phyloP scores from a whole-genome alignment of 108 stramenopile genomes.

The Fragilariopsis cylindrus region DNA sequence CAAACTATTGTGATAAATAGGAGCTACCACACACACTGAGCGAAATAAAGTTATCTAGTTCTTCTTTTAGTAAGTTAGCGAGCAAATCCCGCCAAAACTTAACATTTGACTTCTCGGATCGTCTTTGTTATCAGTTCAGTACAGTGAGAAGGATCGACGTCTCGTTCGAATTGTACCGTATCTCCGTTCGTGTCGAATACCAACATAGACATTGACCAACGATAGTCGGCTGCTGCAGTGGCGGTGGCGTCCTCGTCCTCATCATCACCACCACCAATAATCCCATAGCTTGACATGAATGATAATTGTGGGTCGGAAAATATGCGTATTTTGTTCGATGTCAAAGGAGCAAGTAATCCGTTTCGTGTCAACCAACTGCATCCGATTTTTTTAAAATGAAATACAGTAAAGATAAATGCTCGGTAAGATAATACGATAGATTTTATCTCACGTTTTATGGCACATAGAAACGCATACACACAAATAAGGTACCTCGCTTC shows the following conservation, averaged over 20 bases:
- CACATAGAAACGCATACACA: no score
- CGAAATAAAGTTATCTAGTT: no score
- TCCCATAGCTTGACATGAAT: constrained; percentile 1
- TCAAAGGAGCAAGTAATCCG: not conserved
- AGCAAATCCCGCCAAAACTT: no score
- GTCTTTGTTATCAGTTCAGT: not conserved
- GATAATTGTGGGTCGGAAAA: constrained; percentile 4
- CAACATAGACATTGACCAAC: constrained; percentile 24
- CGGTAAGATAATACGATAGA: no score
- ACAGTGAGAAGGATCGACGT: constrained; percentile 3
- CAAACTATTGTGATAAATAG: no score
- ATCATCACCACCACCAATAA: not conserved
- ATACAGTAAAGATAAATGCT: not conserved
- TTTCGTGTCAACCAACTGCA: constrained; percentile 6
- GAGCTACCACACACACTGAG: no score
- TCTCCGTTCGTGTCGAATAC: constrained; percentile 13
- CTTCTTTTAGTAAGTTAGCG: no score
- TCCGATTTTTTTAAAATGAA: no score
- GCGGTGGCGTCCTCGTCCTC: not conserved
- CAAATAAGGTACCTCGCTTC: not conserved
- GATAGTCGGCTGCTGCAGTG: not conserved
- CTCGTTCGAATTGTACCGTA: not conserved
- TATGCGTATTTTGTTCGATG: constrained; percentile 5
- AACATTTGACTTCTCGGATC: not conserved
- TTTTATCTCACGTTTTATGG: no score